phyloP scores from a whole-genome alignment of 768 basidiomycete species.

The Boletus rubroflammeus region DNA sequence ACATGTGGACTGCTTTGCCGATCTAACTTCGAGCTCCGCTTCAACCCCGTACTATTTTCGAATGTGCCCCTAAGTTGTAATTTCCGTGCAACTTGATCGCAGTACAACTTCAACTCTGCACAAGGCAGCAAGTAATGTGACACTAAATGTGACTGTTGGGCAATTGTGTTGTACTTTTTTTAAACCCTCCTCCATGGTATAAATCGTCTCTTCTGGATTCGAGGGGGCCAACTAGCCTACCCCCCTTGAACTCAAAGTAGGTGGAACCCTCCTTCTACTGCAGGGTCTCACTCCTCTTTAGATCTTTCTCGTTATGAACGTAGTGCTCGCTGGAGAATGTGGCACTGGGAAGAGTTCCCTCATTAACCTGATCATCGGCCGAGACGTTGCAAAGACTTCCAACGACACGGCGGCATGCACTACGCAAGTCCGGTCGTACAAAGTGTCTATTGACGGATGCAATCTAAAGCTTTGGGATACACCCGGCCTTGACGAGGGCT shows the following conservation, averaged over 20 bases:
- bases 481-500: slow-evolving; percentile 18
- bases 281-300: slow-evolving; percentile 3
- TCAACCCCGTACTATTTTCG: slow-evolving; percentile 11
- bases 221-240: neutral
- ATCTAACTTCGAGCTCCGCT: slow-evolving; percentile 27
- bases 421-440: slow-evolving; percentile 5
- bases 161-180: neutral
- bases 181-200: neutral
- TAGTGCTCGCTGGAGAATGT: slow-evolving; percentile 24
- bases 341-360: slow-evolving; percentile 26
- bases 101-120: neutral
- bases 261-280: neutral
- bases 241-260: neutral
- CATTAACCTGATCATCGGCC: slow-evolving; percentile 18
- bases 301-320: slow-evolving; percentile 12
- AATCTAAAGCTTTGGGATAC: slow-evolving; percentile 15
- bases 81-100: slow-evolving; percentile 2
- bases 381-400: slow-evolving; percentile 14
- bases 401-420: slow-evolving; percentile 22
- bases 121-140: slow-evolving; percentile 4
- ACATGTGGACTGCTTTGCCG: slow-evolving; percentile 3
- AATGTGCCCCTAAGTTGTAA: slow-evolving; percentile 6
- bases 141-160: neutral
- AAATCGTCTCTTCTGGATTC: neutral
- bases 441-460: slow-evolving; percentile 9